Evolutionary conservation across 768 basidiomycete species (phyloP).

Genomic region (Flagelloscypha sp.): DNA sequence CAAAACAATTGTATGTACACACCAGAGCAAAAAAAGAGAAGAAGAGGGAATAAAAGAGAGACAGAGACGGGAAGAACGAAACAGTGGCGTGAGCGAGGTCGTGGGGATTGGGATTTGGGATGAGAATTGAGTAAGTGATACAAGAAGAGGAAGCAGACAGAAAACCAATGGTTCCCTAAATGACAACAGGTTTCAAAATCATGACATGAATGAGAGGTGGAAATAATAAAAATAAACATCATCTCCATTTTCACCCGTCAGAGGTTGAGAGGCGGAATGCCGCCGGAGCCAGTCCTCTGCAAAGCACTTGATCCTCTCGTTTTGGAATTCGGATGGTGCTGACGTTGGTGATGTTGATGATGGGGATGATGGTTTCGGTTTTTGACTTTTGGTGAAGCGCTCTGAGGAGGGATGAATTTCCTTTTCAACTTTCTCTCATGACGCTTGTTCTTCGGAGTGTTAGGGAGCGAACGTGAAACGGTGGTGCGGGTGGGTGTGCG

Average conservation of each 20-base stretch:
- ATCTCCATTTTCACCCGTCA: neutral
- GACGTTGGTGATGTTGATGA: conserved; percentile 45
- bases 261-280: conserved; percentile 2
- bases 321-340: conserved; percentile 61
- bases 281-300: conserved; percentile 29
- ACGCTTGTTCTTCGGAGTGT: conserved; percentile 33
- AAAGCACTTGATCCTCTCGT: conserved; percentile 43
- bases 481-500: conserved; percentile 41
- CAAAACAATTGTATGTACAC: too few relatives aligned
- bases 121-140: neutral
- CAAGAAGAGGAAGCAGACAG: neutral
- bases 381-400: conserved; percentile 18
- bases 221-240: neutral
- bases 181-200: too few relatives aligned
- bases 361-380: conserved; percentile 34
- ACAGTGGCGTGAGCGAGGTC: too few relatives aligned
- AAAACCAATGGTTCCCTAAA: too few relatives aligned
- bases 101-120: too few relatives aligned
- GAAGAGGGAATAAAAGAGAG: too few relatives aligned
- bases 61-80: too few relatives aligned
- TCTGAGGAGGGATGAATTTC: conserved; percentile 42
- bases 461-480: conserved; percentile 24
- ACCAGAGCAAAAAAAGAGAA: too few relatives aligned
- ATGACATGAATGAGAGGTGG: neutral
- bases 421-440: conserved; percentile 64